These are phyloP conservation scores for Bimuria novae-zelandiae DNA, from an alignment of 2,329 filamentous ascomycete genomes.

Conservation along the genomic window DNA sequence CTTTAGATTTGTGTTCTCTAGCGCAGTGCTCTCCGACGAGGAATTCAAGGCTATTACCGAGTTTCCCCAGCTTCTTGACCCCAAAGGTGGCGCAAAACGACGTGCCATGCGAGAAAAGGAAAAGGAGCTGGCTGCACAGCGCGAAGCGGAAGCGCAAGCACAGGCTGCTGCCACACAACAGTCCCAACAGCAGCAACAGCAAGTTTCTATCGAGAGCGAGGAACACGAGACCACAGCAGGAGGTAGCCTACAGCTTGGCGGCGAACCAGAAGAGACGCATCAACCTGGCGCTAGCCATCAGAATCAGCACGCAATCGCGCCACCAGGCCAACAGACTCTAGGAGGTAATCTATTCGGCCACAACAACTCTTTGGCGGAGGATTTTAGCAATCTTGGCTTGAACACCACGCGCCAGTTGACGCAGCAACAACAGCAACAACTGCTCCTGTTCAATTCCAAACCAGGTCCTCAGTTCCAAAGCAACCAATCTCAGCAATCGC, in stretches of 20 bases:
- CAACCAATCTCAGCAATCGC: slow-evolving; percentile 55
- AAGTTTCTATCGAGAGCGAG: slow-evolving; percentile 57
- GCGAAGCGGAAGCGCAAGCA: slow-evolving; percentile 58
- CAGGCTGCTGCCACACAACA: slow-evolving; percentile 46
- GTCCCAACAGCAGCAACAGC: slow-evolving; percentile 47
- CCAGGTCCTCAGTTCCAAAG: slow-evolving; percentile 49
- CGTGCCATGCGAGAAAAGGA: slow-evolving; percentile 71
- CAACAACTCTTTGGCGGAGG: slow-evolving; percentile 40
- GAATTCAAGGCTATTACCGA: slow-evolving; percentile 58
- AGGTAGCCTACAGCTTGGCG: slow-evolving; percentile 85
- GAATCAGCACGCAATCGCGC: slow-evolving; percentile 70
- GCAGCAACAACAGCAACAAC: slow-evolving; percentile 72
- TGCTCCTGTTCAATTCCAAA: slow-evolving; percentile 68
- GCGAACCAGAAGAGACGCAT: slow-evolving; percentile 81
- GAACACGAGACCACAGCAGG: slow-evolving; percentile 70
- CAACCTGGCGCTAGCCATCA: slow-evolving; percentile 65
- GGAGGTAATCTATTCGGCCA: slow-evolving; percentile 45
- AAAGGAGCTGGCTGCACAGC: slow-evolving; percentile 56
- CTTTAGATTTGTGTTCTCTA: slow-evolving; percentile 61
- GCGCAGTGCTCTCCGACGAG: slow-evolving; percentile 46
- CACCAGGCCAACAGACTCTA: slow-evolving; percentile 72
- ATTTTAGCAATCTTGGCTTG: slow-evolving; percentile 51
- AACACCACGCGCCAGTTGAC: slow-evolving; percentile 75
- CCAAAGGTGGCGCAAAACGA: slow-evolving; percentile 79
- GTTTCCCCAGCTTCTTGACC: slow-evolving; percentile 81